A percentile compares a stretch with the other conserved stretches of the same genome.
Conservation (phyloP, 192 early-diverging fungal genomes). For the Coemansia sp. region DNA sequence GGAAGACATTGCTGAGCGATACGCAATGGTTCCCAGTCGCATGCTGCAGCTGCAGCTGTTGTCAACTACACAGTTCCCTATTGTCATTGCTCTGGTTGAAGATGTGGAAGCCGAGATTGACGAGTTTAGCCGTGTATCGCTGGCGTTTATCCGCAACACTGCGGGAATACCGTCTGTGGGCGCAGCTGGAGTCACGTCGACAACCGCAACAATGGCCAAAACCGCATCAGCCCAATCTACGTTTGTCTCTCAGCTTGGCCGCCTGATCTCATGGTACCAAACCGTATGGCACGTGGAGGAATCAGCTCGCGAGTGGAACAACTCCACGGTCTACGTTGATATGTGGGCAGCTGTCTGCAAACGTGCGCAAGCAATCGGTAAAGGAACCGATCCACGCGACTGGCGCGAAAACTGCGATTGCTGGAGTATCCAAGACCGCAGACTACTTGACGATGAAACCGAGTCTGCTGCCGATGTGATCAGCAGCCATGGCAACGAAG, state of each 20-base stretch:
- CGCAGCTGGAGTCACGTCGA: background rate
- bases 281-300: constrained; percentile 52
- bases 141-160: constrained; percentile 50
- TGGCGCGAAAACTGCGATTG: constrained; percentile 44
- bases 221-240: constrained; percentile 16
- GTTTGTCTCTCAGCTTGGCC: constrained; percentile 30
- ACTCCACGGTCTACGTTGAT: constrained; percentile 35
- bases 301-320: constrained; percentile 49
- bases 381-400: constrained; percentile 35
- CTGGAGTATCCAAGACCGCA: constrained; percentile 29
- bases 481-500: background rate
- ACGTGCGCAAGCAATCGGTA: constrained; percentile 17
- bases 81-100: constrained; percentile 60
- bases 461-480: background rate
- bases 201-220: background rate
- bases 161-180: constrained; percentile 1
- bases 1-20: constrained; percentile 66
- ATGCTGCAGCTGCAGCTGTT: constrained; percentile 62
- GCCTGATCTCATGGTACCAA: constrained; percentile 48
- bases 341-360: constrained; percentile 50
- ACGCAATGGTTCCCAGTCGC: constrained; percentile 60
- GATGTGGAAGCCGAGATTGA: constrained; percentile 50
- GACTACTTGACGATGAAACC: constrained; percentile 17
- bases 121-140: constrained; percentile 52
- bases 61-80: constrained; percentile 63